Evolutionary conservation across 305 asterid species (phyloP).

Genomic region (Solanum aculeatissimum): DNA sequence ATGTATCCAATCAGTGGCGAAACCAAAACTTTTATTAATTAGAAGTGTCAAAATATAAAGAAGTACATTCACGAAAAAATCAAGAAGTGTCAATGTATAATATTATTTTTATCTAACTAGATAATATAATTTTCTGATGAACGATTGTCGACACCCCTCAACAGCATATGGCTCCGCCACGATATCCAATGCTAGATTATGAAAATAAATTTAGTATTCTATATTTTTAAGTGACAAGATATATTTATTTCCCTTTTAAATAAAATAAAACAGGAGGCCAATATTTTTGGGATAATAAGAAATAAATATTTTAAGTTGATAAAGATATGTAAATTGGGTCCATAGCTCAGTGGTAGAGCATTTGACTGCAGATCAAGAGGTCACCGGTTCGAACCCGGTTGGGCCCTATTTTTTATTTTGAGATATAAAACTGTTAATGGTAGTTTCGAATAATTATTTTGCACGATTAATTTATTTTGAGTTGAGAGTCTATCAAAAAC

Average conservation of each 20-base stretch:
- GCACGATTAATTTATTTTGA: neutral
- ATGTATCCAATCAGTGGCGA: too few species aligned
- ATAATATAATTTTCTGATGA: too few species aligned
- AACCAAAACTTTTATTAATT: too few species aligned
- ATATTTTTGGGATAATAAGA: too few species aligned
- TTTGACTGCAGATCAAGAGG: constrained; percentile 99
- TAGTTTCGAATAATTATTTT: neutral
- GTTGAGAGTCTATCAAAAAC: neutral
- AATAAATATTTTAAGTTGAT: neutral
- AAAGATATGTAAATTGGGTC: constrained; percentile 4
- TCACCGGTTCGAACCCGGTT: constrained; percentile 99
- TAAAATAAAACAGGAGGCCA: too few species aligned
- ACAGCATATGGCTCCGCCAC: too few species aligned
- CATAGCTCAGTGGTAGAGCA: constrained; percentile 99
- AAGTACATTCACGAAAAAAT: too few species aligned
- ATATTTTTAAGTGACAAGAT: neutral
- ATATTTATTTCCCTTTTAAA: too few species aligned
- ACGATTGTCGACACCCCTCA: too few species aligned
- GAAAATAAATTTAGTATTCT: neutral
- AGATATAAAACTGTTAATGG: neutral
- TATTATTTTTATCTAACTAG: too few species aligned
- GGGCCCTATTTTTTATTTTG: constrained; percentile 41
- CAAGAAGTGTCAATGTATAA: too few species aligned
- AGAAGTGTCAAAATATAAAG: too few species aligned
- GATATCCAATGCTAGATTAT: neutral